Base-by-base conservation (phyloP, 345 rosid genomes). In the Noccaea caerulescens region DNA sequence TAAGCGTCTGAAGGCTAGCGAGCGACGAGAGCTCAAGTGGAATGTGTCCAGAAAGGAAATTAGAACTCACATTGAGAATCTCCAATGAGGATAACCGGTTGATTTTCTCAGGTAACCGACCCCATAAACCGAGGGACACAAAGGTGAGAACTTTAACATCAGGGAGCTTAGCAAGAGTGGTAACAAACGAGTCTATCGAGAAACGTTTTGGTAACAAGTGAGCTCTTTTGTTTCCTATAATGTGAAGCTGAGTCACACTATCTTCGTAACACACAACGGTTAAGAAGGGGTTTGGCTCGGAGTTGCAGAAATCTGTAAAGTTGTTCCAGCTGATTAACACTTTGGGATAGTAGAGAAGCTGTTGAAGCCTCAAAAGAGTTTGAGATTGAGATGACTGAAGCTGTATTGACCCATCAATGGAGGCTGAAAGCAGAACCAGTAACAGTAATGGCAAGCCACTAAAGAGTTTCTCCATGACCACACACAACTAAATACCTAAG, bases 41-140 rank as follows among this genome's bases (percentile, higher is more conserved):
- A 23, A 94, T 71, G 7, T 84, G 10, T 61, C 90, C 99, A 46
- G 76, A 80, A 18, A 94, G 46, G 62, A 71, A 86, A 76, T 94
- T 94, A 4, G 98, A 89, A 72, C 92, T 91, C 80, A 91, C 71
- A 56, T 94, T 94, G 61, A 94, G 82, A 43, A 91, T 88, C 82
- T 94, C 99, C 23, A 94, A 58, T 0, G 96, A 84, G 0, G 85
- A 80, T 7, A 94, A 72, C 42, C 84, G 88, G 6, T 82, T 75
- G 12, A 94, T 73, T 77, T 91, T 89, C 50, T 84, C 87, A 7
- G 99, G 84, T 65, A 94, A 76, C 8, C 81, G 83, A 42, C 99
- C 99, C 99, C 99, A 88, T 77, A 94, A 76, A 14, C 99, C 99
- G 0, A 94, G 87, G 14, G 93, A 89, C 42, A 81, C 90, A 76